Conservation (phyloP, 1,284 basidiomycete species). For the Microbotryum silenes-acaulis region DNA sequence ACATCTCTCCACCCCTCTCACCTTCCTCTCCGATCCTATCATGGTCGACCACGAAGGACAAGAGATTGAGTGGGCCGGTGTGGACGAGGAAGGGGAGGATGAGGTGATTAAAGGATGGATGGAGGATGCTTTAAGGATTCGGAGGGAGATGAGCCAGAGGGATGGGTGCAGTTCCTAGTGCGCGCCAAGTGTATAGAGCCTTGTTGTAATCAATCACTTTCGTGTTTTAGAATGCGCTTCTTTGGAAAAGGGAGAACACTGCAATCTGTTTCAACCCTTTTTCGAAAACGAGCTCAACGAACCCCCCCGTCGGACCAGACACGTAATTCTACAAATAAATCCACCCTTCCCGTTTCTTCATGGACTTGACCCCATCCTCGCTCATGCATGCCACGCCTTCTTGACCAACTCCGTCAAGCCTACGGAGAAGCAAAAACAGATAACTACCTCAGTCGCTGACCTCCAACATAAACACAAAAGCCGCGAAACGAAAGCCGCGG, state of each 20-base stretch:
- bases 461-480: not conserved
- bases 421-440: constrained; percentile 35
- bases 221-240: no score
- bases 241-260: no score
- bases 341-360: no score
- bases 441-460: not conserved
- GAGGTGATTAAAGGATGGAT: constrained; percentile 7
- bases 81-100: constrained; percentile 14
- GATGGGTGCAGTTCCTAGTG: no score
- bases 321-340: no score
- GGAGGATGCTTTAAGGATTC: constrained; percentile 11
- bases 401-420: constrained; percentile 64
- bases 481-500: not conserved
- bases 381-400: constrained; percentile 54
- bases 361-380: no score
- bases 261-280: no score
- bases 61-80: constrained; percentile 12
- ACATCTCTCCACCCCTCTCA: no score
- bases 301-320: no score
- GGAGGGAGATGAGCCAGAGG: constrained; percentile 7
- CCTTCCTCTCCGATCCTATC: constrained; percentile 2
- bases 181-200: no score
- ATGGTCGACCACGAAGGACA: constrained; percentile 10
- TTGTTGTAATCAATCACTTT: no score
- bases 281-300: no score